Conservation (phyloP, 176 grass and related monocot genomes). For the Ensete glaucum region DNA sequence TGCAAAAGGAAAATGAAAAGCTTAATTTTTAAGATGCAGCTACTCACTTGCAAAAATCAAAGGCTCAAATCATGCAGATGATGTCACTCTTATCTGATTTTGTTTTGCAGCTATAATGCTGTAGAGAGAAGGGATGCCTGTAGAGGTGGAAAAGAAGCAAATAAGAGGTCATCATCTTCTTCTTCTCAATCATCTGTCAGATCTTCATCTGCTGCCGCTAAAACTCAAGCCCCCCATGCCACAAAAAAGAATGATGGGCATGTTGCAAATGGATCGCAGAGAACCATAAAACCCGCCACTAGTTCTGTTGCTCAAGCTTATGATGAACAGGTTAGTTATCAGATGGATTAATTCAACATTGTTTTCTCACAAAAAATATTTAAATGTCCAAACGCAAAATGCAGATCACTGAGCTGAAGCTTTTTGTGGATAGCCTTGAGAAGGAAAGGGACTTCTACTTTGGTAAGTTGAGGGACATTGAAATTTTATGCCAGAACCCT, state of each 20-base stretch:
- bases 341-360: neutral
- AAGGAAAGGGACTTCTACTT: slow-evolving; percentile 99
- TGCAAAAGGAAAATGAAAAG: no score
- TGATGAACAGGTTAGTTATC: slow-evolving; percentile 50
- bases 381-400: neutral
- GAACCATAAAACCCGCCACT: slow-evolving; percentile 30
- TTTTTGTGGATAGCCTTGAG: slow-evolving; percentile 82
- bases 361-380: neutral
- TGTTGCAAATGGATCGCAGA: slow-evolving; percentile 31
- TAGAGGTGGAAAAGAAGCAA: slow-evolving; percentile 83
- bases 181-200: slow-evolving; percentile 45
- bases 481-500: slow-evolving; percentile 71
- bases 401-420: slow-evolving; percentile 90
- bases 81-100: neutral
- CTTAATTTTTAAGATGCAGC: no score
- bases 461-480: slow-evolving; percentile 80
- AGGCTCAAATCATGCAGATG: no score
- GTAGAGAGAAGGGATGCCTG: slow-evolving; percentile 72
- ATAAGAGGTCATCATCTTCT: slow-evolving; percentile 40
- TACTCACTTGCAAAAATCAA: no score
- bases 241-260: slow-evolving; percentile 36
- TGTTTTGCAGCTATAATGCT: slow-evolving; percentile 59
- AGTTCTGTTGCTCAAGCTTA: slow-evolving; percentile 43
- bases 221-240: slow-evolving; percentile 36
- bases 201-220: slow-evolving; percentile 36